phyloP scores from a whole-genome alignment of 768 basidiomycete genomes.

The Naganishia antarctica region DNA sequence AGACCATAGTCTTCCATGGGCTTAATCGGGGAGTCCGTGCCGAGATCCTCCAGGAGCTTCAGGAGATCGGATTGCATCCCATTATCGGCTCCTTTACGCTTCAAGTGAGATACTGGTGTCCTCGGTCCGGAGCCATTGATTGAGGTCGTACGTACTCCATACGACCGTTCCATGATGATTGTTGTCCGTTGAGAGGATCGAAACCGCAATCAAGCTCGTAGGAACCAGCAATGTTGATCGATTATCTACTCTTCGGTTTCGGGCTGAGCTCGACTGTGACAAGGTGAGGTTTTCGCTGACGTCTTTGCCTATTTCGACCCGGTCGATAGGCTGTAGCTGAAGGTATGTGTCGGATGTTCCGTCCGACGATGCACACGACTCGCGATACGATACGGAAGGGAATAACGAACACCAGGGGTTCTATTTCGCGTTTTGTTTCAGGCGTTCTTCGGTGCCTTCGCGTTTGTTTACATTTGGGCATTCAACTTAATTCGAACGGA shows the following conservation, averaged over 20 bases:
- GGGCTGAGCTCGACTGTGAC: too few relatives aligned
- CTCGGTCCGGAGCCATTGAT: neutral
- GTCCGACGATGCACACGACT: too few relatives aligned
- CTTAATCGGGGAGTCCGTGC: conserved; percentile 18
- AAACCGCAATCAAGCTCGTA: neutral
- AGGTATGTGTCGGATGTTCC: too few relatives aligned
- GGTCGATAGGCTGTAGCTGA: too few relatives aligned
- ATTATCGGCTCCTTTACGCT: conserved; percentile 7
- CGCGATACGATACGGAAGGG: too few relatives aligned
- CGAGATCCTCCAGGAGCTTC: conserved; percentile 10
- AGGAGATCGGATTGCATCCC: conserved; percentile 13
- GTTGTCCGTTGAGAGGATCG: neutral
- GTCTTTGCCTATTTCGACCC: too few relatives aligned
- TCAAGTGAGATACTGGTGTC: conserved; percentile 7
- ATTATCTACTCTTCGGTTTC: too few relatives aligned
- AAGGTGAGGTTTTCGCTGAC: too few relatives aligned
- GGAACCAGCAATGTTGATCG: conserved; percentile 4
- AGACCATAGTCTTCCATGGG: conserved; percentile 18
- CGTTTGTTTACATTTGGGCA: neutral
- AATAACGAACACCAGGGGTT: too few relatives aligned
- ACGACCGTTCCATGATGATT: conserved; percentile 5
- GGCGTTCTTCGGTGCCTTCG: neutral
- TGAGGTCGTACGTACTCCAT: neutral
- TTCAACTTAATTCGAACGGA: too few relatives aligned
- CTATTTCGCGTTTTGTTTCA: conserved; percentile 5